Base-by-base conservation (phyloP, 768 basidiomycete genomes). In the Sporobolomyces roseus region DNA sequence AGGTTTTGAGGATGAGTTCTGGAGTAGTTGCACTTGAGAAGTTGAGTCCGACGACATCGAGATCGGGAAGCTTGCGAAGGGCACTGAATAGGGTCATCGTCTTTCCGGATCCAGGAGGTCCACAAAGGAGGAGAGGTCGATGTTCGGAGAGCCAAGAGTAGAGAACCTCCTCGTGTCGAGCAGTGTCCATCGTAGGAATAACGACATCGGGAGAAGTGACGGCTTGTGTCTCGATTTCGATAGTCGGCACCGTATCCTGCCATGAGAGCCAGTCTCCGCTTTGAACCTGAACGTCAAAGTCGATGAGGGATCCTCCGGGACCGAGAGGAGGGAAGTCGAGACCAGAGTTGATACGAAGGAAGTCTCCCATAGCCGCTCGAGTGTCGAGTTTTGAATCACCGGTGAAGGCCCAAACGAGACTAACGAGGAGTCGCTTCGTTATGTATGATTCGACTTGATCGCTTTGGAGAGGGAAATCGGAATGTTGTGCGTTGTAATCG, bases 21-120 rank as follows among this genome's bases (percentile, higher is more conserved):
- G 96, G 96, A 1, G 93, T 97, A 0, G 96, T 98, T 23, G 96
- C 96, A 78, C 92, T 96, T 36, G 96, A 99, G 80, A 99, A 99
- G 80, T 99, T 99, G 74, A 99, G 86, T 53, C 96, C 96, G 73
- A 97, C 93, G 51, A 98, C 92, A 77, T 99, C 96, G 88, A 99
- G 93, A 79, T 98, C 92, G 2, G 96, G 93, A 45, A 98, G 84
- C 79, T 98, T 98, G 65, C 96, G 87, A 35, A 99, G 84, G 14
- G 96, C 96, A 74, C 92, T 96, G 81, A 99, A 98, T 25, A 99
- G 82, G 0, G 96, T 98, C 96, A 99, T 99, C 10, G 96, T 99
- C 81, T 99, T 99, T 29, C 96, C 96, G 27, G 96, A 98, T 77
- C 96, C 96, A n/a, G 96, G 96, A 75, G 96, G 96, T 52, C 96